These are phyloP conservation scores for Lablab purpureus DNA, from an alignment of 306 rosid genomes.

Conservation along the genomic window DNA sequence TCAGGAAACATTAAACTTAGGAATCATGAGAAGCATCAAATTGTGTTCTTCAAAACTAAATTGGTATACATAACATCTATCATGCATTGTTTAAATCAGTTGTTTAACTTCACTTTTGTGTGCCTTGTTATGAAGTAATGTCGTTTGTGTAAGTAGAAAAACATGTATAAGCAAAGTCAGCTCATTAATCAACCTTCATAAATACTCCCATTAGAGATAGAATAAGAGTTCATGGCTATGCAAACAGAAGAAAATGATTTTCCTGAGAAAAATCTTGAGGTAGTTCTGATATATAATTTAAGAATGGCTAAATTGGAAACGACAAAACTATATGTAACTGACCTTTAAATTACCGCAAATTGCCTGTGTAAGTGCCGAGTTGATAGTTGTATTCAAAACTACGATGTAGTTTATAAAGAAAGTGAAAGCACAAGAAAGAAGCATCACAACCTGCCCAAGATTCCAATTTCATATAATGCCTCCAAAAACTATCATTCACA, in stretches of 20 bases:
- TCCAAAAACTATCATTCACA: constrained; percentile 18
- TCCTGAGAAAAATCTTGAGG: background rate
- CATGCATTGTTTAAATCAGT: too few species aligned
- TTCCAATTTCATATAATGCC: constrained; percentile 38
- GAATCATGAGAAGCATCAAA: background rate
- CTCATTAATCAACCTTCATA: too few species aligned
- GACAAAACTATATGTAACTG: background rate
- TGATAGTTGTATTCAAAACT: constrained; percentile 77
- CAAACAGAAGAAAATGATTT: background rate
- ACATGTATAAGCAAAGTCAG: too few species aligned
- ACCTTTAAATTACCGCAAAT: constrained; percentile 75
- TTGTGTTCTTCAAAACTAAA: background rate
- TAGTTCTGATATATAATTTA: background rate
- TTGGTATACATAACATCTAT: background rate
- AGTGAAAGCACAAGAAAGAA: constrained; percentile 78
- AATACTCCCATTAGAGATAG: too few species aligned
- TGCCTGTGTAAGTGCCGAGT: constrained; percentile 88
- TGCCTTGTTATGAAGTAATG: too few species aligned
- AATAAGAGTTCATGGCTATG: background rate
- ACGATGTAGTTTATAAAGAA: constrained; percentile 79
- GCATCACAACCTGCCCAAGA: constrained; percentile 71
- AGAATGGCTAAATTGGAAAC: background rate
- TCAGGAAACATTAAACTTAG: background rate
- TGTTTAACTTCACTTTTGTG: too few species aligned
- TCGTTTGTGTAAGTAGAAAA: too few species aligned